Base-by-base conservation (phyloP, 2,329 filamentous ascomycete species). In the Venturia effusa region DNA sequence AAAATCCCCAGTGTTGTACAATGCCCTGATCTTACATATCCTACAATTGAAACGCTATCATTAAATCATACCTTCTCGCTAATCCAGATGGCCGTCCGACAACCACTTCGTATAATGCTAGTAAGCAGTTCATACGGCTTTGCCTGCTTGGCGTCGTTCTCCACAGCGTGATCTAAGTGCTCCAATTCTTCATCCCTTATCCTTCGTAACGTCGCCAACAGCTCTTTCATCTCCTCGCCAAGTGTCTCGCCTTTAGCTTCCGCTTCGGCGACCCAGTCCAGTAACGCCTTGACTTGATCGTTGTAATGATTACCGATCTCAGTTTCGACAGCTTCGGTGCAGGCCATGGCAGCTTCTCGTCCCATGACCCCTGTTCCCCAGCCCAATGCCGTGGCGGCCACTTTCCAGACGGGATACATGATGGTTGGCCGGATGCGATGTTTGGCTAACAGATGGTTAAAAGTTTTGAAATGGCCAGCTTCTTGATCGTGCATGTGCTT, bases 401-500 rank as follows among this genome's bases (percentile, higher is more conserved):
- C 80, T 54, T 88, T 85, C 94, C 94, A 99, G 2, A 97, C 67
- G 0, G 94, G 94, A 71, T 95, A 96, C 79, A 99, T 88, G 15
- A 88, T 90, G 0, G 94, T 97, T 0, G 94, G 94, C 0, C 94
- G 89, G 61, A 99, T 86, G 64, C 92, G 90, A 75, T 97, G 94
- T 71, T 87, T 88, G 22, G 89, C 86, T 4, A 97, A 80, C 32
- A 97, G 82, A 3, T 80, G 71, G 75, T 96, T 96, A 82, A 97
- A 99, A 41, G 87, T 94, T 4, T 79, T 76, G 69, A 97, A 86
- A 76, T 99, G 94, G 10, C 86, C 88, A 15, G 85, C 91, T 80
- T 99, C 94, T 75, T 99, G 94, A 71, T 94, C 90, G 80, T 96
- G 92, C 94, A 99, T 99, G 81, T 97, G 94, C 70, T 87, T 85